Base-by-base conservation (phyloP, 2,329 filamentous ascomycete species). In the Aspergillus fumigatiaffinis region DNA sequence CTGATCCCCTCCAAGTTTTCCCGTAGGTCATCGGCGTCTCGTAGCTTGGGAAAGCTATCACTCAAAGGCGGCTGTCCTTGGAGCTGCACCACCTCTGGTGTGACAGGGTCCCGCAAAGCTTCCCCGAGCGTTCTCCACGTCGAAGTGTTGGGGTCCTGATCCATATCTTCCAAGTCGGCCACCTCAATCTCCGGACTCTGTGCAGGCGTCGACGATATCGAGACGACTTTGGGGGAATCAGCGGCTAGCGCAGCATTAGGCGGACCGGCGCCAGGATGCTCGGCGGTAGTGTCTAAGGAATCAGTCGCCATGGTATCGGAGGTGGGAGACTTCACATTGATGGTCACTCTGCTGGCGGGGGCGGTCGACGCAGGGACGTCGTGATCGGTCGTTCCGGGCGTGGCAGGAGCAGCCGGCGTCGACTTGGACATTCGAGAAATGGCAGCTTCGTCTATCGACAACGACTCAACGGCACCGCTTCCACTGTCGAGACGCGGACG, bases 111-210 rank as follows among this genome's bases (percentile, higher is more conserved):
- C 42, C 68, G 70, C 49, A 74, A 52, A 12, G 67, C 69, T 35
- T 73, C 73, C 12, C 66, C 72, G 53, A 77, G 58, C 3, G 70
- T 66, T 56, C 68, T 73, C 79, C 78, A 81, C 59, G 67, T 76
- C 8, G 77, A 77, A 21, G 73, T 71, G 29, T 74, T 74, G 2
- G 76, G 73, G 53, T 80, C 77, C 61, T 80, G 76, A 52, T 78
- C 76, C 63, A 78, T 77, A 56, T 81, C 80, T 66, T 81, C 79
- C 20, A 75, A 66, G 47, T 80, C 77, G 7, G 78, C 77, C 17
- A 80, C 77, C 65, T 82, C 79, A 32, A 81, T 80, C 55, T 79
- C 74, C 10, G 76, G 77, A 53, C 77, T 80, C 47, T 72, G 71
- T 21, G 72, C 68, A 12, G 77, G 73, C 17, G 78, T 77, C 4